phyloP scores from a whole-genome alignment of 441 rosid species.

The Kokia cookei region DNA sequence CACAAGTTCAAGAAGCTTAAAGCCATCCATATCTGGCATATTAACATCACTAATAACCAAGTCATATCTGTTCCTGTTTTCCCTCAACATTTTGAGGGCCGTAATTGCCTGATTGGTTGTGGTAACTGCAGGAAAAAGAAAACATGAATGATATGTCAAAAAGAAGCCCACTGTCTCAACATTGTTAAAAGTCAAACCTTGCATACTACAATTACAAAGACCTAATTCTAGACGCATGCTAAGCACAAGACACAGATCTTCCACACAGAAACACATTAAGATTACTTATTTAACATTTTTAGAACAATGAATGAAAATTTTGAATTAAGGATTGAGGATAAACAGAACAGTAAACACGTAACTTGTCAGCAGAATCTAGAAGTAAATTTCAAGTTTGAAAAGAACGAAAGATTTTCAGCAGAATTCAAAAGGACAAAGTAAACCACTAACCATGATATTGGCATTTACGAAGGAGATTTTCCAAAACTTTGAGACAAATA shows the following conservation, averaged over 20 bases:
- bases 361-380: not conserved
- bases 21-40: slow-evolving; percentile 98
- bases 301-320: not conserved
- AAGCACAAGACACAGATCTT: slow-evolving; percentile 4
- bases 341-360: not conserved
- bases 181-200: not conserved
- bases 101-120: slow-evolving; percentile 62
- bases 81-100: slow-evolving; percentile 81
- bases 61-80: slow-evolving; percentile 67
- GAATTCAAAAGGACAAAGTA: not conserved
- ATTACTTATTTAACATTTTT: not conserved
- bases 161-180: not conserved
- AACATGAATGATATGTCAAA: slow-evolving; percentile 7
- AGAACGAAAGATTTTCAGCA: not conserved
- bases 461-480: slow-evolving; percentile 67
- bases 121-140: slow-evolving; percentile 50
- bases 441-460: slow-evolving; percentile 66
- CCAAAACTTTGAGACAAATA: slow-evolving; percentile 66
- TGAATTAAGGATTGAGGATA: slow-evolving; percentile 1
- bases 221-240: slow-evolving; percentile 3
- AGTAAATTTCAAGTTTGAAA: not conserved
- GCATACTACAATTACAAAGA: slow-evolving; percentile 4
- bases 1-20: slow-evolving; percentile 92
- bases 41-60: slow-evolving; percentile 94
- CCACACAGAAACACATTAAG: not conserved